phyloP scores from a whole-genome alignment of 1,284 basidiomycete genomes.

The Psilocybe mexicana region DNA sequence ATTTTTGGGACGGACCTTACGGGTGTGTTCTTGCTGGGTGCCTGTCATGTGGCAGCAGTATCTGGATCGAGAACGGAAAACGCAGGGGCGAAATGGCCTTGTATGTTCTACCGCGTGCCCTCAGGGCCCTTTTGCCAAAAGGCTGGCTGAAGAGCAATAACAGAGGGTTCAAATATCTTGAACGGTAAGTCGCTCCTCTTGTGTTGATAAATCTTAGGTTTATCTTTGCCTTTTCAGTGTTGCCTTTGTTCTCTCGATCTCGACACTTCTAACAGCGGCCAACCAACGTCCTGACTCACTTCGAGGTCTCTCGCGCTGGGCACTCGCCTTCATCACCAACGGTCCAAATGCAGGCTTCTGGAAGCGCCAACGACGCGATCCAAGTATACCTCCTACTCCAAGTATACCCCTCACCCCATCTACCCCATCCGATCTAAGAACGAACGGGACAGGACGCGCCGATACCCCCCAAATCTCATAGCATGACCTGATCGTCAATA shows the following conservation, averaged over 20 bases:
- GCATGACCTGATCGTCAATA: not conserved
- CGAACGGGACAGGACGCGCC: not conserved
- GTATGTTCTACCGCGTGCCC: conserved; percentile 71
- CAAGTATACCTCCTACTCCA: conserved; percentile 27
- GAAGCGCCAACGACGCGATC: conserved; percentile 40
- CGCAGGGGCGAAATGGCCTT: conserved; percentile 76
- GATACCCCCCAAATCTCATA: conserved; percentile 13
- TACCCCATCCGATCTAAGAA: not conserved
- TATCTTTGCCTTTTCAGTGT: conserved; percentile 31
- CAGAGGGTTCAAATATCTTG: conserved; percentile 40
- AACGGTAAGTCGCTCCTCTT: conserved; percentile 45
- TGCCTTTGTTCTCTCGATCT: conserved; percentile 61
- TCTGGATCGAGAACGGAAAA: conserved; percentile 71
- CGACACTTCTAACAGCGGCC: conserved; percentile 64
- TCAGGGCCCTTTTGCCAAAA: conserved; percentile 60
- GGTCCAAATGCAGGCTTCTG: conserved; percentile 55
- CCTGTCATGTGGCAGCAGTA: conserved; percentile 69
- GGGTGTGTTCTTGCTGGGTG: conserved; percentile 69
- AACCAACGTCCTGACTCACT: conserved; percentile 59
- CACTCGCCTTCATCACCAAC: conserved; percentile 61
- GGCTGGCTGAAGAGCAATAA: conserved; percentile 49
- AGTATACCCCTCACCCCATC: conserved; percentile 25
- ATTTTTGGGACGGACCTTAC: conserved; percentile 74
- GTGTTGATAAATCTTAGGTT: not conserved
- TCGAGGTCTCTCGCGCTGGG: conserved; percentile 72